A percentile compares a stretch with the other conserved stretches of the same genome.
Conservation (phyloP, 805 yeast species). For the Cyberlindnera americana region DNA sequence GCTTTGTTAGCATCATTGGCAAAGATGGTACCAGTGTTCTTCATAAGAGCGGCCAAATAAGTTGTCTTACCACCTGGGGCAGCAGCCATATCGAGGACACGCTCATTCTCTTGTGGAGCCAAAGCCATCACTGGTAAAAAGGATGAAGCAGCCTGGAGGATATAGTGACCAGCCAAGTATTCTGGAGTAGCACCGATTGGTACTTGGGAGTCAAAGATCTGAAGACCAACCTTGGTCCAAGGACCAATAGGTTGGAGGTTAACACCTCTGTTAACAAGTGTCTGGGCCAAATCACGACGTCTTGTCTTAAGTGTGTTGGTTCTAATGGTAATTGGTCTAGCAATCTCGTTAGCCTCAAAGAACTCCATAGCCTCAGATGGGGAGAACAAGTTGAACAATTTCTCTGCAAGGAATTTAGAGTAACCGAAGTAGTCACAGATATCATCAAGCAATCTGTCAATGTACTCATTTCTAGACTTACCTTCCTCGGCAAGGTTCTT, state of each 20-base stretch:
- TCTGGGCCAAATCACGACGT: slow-evolving; percentile 93
- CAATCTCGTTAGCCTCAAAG: slow-evolving; percentile 96
- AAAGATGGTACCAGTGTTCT: slow-evolving; percentile 94
- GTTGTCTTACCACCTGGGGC: slow-evolving; percentile 99
- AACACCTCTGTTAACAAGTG: slow-evolving; percentile 93
- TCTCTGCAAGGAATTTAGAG: slow-evolving; percentile 87
- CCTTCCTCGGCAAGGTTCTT: slow-evolving; percentile 80
- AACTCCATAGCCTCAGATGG: slow-evolving; percentile 98
- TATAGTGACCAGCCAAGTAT: slow-evolving; percentile 95
- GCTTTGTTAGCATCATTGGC: slow-evolving; percentile 97
- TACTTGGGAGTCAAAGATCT: slow-evolving; percentile 97
- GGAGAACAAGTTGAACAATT: slow-evolving; percentile 83
- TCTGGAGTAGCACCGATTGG: slow-evolving; percentile 99
- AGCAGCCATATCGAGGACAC: slow-evolving; percentile 97
- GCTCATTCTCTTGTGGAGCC: slow-evolving; percentile 95
- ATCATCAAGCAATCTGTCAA: slow-evolving; percentile 74
- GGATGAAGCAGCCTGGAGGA: slow-evolving; percentile 97
- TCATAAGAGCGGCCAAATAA: slow-evolving; percentile 92
- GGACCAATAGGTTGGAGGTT: slow-evolving; percentile 94
- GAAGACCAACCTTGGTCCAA: slow-evolving; percentile 98
- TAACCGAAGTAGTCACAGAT: slow-evolving; percentile 94
- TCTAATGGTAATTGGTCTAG: slow-evolving; percentile 94
- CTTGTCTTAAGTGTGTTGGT: slow-evolving; percentile 95
- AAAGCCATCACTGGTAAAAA: slow-evolving; percentile 97
- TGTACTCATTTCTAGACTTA: slow-evolving; percentile 78